Conservation (phyloP, 352 stramenopile species). For the Pythium periplocum region DNA sequence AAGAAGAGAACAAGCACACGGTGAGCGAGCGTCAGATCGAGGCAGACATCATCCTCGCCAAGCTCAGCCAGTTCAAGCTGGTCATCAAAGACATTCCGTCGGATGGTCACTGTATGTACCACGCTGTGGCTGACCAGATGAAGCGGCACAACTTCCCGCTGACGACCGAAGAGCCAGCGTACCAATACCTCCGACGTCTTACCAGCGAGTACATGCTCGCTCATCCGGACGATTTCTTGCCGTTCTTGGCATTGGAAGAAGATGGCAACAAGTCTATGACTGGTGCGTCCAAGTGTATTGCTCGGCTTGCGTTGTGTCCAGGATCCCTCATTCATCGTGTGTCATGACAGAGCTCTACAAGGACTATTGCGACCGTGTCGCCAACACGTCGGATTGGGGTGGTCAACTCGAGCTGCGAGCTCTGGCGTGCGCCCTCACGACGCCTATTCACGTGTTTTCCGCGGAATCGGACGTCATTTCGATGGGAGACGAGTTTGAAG, state of each 20-base stretch:
- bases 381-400: conserved; percentile 93
- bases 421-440: conserved; percentile 79
- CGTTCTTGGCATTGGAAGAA: conserved; percentile 83
- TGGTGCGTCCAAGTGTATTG: conserved; percentile 14
- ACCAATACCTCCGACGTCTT: conserved; percentile 62
- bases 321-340: not conserved
- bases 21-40: conserved; percentile 82
- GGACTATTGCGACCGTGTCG: conserved; percentile 90
- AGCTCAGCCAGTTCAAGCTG: conserved; percentile 48
- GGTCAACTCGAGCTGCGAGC: conserved; percentile 95
- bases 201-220: conserved; percentile 77
- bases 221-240: conserved; percentile 89
- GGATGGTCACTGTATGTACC: conserved; percentile 98
- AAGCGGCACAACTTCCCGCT: conserved; percentile 37
- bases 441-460: conserved; percentile 92
- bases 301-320: too few species aligned
- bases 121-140: conserved; percentile 92
- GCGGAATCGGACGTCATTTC: conserved; percentile 80
- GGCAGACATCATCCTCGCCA: conserved; percentile 56
- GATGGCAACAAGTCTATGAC: conserved; percentile 25
- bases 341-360: conserved; percentile 61
- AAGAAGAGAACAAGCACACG: conserved; percentile 72
- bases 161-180: conserved; percentile 28
- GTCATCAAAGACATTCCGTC: conserved; percentile 92
- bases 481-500: conserved; percentile 85